Evolutionary conservation across 352 stramenopile genomes (phyloP).

Genomic region (Phytophthora chlamydospora): DNA sequence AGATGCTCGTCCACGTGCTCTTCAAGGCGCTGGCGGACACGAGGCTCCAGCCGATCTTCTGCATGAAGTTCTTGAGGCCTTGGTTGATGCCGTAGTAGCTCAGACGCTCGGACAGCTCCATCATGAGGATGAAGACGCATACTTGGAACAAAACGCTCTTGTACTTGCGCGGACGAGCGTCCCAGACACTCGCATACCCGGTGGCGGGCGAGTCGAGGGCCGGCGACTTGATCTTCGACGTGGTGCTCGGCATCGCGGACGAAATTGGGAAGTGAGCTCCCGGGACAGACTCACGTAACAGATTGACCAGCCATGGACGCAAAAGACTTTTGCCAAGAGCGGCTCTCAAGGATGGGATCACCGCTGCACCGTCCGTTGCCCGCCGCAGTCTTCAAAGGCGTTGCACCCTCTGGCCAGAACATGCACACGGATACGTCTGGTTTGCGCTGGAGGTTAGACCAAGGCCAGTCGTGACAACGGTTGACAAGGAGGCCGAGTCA

Average conservation of each 20-base stretch:
- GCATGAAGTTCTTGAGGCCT: constrained; percentile 87
- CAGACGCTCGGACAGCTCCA: constrained; percentile 28
- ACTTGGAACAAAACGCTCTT: constrained; percentile 69
- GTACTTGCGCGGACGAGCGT: constrained; percentile 58
- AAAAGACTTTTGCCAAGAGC: no score
- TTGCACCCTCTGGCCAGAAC: neutral
- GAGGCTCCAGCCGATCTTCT: constrained; percentile 61
- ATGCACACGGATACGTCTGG: constrained; percentile 13
- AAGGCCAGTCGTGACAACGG: neutral
- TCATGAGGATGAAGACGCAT: constrained; percentile 41
- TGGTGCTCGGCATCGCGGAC: constrained; percentile 19
- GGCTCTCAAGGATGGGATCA: constrained; percentile 9
- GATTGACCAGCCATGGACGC: no score
- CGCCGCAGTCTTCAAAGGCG: constrained; percentile 13
- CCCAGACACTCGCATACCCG: constrained; percentile 43
- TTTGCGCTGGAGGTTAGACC: constrained; percentile 14
- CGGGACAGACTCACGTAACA: constrained; percentile 4
- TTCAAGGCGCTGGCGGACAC: constrained; percentile 3
- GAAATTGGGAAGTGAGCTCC: constrained; percentile 33
- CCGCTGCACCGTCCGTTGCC: constrained; percentile 20
- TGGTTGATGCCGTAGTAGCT: constrained; percentile 90
- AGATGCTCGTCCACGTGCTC: constrained; percentile 28
- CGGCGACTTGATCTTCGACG: constrained; percentile 46
- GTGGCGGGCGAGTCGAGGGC: constrained; percentile 25
- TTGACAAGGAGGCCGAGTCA: constrained; percentile 18